phyloP scores from a whole-genome alignment of 1,139 yeast species.

The Wickerhamomyces sp. region DNA sequence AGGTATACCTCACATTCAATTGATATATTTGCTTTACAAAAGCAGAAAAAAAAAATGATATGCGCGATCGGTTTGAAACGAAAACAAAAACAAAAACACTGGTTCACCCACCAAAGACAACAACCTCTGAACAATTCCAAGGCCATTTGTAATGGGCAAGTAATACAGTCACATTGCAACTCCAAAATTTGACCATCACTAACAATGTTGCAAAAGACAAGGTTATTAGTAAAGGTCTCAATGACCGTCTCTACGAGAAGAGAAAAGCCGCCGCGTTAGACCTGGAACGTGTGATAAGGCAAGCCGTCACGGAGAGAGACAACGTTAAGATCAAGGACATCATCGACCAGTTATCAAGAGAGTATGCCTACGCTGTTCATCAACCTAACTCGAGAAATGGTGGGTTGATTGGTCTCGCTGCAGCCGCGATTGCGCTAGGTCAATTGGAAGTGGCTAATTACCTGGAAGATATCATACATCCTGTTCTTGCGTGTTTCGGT shows the following conservation, averaged over 20 bases:
- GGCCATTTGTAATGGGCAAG: too few relatives aligned
- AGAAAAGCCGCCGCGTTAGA: conserved; percentile 93
- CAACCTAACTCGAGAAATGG: conserved; percentile 75
- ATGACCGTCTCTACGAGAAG: conserved; percentile 89
- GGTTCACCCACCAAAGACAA: not conserved
- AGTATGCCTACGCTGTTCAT: conserved; percentile 72
- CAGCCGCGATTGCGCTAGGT: conserved; percentile 74
- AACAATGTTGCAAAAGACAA: too few relatives aligned
- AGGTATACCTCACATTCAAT: too few relatives aligned
- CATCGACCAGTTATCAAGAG: conserved; percentile 62
- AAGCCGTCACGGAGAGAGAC: conserved; percentile 65
- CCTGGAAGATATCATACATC: conserved; percentile 82
- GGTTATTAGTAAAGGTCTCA: conserved; percentile 73
- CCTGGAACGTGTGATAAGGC: conserved; percentile 73
- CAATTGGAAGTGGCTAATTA: conserved; percentile 65
- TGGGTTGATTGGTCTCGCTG: conserved; percentile 72
- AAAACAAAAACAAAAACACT: not conserved
- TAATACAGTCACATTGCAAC: too few relatives aligned
- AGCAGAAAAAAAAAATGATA: too few relatives aligned
- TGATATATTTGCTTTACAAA: too few relatives aligned
- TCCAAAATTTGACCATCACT: too few relatives aligned
- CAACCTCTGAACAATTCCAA: too few relatives aligned
- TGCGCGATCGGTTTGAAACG: not conserved
- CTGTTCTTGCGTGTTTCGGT: conserved; percentile 92
- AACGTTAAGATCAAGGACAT: conserved; percentile 61